A percentile compares a stretch with the other conserved stretches of the same genome.
phyloP scores from a whole-genome alignment of 495 filamentous ascomycete species.

The Clohesyomyces aquaticus region DNA sequence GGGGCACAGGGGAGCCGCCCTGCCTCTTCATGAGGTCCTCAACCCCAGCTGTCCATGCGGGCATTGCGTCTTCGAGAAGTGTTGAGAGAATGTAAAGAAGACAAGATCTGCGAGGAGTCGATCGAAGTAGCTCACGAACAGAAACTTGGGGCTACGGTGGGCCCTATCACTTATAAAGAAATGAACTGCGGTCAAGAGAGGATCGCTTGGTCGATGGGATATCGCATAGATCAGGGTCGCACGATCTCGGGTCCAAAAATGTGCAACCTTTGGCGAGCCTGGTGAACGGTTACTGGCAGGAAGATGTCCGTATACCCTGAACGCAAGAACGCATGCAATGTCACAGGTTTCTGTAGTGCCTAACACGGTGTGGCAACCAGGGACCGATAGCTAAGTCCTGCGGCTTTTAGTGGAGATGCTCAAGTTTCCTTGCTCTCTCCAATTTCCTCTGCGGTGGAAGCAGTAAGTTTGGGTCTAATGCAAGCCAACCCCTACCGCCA shows the following conservation, averaged over 20 bases:
- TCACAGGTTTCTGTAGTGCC: constrained; percentile 23
- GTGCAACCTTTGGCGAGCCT: not conserved
- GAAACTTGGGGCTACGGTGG: constrained; percentile 2
- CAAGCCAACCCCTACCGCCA: not conserved
- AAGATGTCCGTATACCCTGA: constrained; percentile 19
- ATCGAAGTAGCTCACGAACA: not conserved
- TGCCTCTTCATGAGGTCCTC: constrained; percentile 24
- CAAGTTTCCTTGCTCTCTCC: not conserved
- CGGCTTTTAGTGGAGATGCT: constrained; percentile 2
- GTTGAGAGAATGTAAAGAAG: too few species aligned
- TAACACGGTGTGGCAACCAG: constrained; percentile 1
- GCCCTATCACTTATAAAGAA: constrained; percentile 25
- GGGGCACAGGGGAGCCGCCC: constrained; percentile 4
- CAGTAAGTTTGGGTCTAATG: not conserved
- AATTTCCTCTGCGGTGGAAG: not conserved
- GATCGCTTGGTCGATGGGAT: not conserved
- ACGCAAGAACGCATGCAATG: constrained; percentile 15
- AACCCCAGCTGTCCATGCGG: constrained; percentile 17
- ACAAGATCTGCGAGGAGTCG: constrained; percentile 23
- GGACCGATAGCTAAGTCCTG: constrained; percentile 14
- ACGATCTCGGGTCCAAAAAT: not conserved
- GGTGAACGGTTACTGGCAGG: constrained; percentile 1
- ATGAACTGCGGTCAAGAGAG: not conserved
- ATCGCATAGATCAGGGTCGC: constrained; percentile 15
- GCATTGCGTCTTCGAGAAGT: constrained; percentile 13